Conservation (phyloP, 1,284 basidiomycete species). For the Athelia psychrophila region DNA sequence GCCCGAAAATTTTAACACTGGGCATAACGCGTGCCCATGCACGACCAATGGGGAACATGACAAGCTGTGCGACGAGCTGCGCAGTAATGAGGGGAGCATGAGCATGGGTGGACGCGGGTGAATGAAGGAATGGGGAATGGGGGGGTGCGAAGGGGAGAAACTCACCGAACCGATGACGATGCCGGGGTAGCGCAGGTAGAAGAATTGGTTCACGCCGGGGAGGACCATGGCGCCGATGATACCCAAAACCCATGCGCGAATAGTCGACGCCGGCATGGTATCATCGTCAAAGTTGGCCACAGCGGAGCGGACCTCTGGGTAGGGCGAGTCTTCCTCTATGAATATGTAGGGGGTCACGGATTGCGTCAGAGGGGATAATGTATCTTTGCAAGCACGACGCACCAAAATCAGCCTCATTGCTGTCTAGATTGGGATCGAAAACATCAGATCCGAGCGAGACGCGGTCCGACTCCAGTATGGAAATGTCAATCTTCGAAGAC, state of each 20-base stretch:
- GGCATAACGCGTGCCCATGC: conserved; percentile 51
- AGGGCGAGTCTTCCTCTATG: conserved; percentile 43
- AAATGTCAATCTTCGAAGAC: not conserved
- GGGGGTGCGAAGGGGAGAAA: conserved; percentile 16
- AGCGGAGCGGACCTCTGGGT: conserved; percentile 63
- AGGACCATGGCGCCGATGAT: conserved; percentile 38
- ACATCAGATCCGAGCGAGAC: not conserved
- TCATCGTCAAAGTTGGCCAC: conserved; percentile 66
- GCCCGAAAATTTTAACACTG: conserved; percentile 41
- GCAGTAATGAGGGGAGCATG: conserved; percentile 1
- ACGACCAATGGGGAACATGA: conserved; percentile 57
- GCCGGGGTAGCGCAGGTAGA: conserved; percentile 51
- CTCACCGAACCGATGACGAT: conserved; percentile 37
- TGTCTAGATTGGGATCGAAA: conserved; percentile 2
- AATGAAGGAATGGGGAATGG: conserved; percentile 21
- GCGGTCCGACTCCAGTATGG: not conserved
- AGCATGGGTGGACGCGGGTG: conserved; percentile 2
- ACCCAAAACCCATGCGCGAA: conserved; percentile 59
- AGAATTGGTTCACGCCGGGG: conserved; percentile 57
- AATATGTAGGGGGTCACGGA: not conserved
- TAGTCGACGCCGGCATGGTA: conserved; percentile 53
- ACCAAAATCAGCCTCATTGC: not conserved
- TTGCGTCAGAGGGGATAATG: not conserved
- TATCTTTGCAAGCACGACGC: not conserved
- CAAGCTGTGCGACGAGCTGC: conserved; percentile 49